Evolutionary conservation across 768 basidiomycete genomes (phyloP), one percentile per base, ranked within the genome.

Genomic region (Lentinula detonsa): DNA sequence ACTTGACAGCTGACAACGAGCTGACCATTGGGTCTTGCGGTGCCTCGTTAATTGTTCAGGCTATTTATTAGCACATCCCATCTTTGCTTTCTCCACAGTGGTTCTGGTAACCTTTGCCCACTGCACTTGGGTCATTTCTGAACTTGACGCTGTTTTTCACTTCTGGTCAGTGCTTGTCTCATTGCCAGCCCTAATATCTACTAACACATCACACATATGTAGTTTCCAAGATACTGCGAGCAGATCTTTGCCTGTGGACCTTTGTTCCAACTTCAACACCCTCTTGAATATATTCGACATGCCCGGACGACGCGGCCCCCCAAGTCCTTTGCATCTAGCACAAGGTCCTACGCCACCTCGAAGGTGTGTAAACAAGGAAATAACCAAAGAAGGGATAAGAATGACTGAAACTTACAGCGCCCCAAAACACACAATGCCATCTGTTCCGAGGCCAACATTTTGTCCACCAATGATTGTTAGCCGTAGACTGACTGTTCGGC

Each of bases 391-490:
- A 21, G 46, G 18, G 28, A 33, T 18, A 61, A 37, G 60, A 48
- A 58, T 39, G 16, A 49, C 40, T n/a, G 4, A 16, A 37, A 39
- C 21, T 48, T 21, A 33, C 64, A 81, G 81, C 55, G 64, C 75
- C 49, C 81, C 87, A 21, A 88, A 81, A 68, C 86, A 90, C 72
- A 80, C 75, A 13, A 76, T 91, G 64, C 90, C 90, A 11, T 81
- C 83, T n/a, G 23, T 86, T 31, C 90, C 90, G 10, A 75, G 75
- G 42, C 87, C 87, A 0, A 74, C 75, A 31, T 80, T 83, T 60
- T 69, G 76, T 35, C 72, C 74, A 51, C 69, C 74, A 23, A 67
- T 69, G 31, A 60, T 57, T 3, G 62, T 74, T 31, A 62, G 65
- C 28, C 69, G 67, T 16, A 64, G 63, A 0, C 68, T 70, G 1